Evolutionary conservation across 2,329 filamentous ascomycete species (phyloP), one percentile per base, ranked within the genome.

Genomic region (Cercospora nicotianae): DNA sequence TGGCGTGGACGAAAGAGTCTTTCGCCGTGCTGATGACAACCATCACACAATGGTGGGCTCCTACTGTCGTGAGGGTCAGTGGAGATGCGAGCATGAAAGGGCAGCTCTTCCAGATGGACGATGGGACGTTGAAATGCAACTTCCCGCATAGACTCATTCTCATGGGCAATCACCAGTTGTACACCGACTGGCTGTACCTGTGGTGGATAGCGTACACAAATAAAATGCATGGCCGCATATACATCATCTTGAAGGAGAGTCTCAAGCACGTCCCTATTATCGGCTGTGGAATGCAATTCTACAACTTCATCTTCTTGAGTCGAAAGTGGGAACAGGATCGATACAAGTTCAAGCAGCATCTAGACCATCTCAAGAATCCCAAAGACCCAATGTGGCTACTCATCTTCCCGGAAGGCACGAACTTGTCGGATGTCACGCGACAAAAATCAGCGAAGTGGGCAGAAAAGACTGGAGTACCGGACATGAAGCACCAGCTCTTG

Each of bases 191-290:
- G 93, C 81, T 96, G 8, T 96, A 96, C 77, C 86, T 96, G 7
- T 96, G 93, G 93, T 96, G 93, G 93, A 89, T 93, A 28, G 91
- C 89, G n/a, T 96, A 96, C 75, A 92, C 91, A 28, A 91, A 91
- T 66, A 85, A 86, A 63, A 92, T 93, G 87, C 91, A 95, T 75
- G 93, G 93, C 10, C 90, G 93, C 76, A 85, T 96, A 75, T 96
- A 93, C 82, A 96, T 96, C 77, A 94, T 96, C 75, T 83, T 96
- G 63, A 96, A 96, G 76, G 91, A 96, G 77, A 94, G 91, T 1
- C 83, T 96, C 69, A 93, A 92, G 78, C 90, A 88, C 72, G 89
- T 96, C 16, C 93, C 93, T 1, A 80, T 96, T 63, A 85, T 96
- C 28, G 93, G 93, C 1, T 89, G 87, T 77, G 92, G 91, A 16